phyloP scores from a whole-genome alignment of 768 basidiomycete species.

The Panaeolus papilionaceus region DNA sequence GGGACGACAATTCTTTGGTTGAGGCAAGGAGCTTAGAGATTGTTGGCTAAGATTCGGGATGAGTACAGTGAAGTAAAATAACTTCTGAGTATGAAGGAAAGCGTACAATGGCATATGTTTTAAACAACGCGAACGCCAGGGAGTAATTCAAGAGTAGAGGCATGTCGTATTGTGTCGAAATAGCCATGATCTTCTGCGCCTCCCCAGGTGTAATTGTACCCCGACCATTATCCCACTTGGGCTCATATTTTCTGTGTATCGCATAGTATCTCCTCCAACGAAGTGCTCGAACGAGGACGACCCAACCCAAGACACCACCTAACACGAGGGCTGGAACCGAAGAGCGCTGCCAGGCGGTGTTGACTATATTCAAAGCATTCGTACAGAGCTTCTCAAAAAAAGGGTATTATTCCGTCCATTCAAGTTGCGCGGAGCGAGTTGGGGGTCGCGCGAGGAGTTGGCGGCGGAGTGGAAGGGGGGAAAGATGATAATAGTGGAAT shows the following conservation, averaged over 20 bases:
- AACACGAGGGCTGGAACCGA: constrained; percentile 16
- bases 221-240: constrained; percentile 36
- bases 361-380: neutral
- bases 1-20: constrained; percentile 47
- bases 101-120: constrained; percentile 56
- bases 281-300: constrained; percentile 41
- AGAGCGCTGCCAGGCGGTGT: constrained; percentile 12
- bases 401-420: neutral
- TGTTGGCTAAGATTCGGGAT: constrained; percentile 40
- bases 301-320: constrained; percentile 23
- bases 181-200: constrained; percentile 48
- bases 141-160: constrained; percentile 47
- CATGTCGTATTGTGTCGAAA: constrained; percentile 49
- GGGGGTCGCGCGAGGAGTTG: neutral
- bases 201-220: constrained; percentile 49
- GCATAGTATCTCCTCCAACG: constrained; percentile 51
- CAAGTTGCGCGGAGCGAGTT: neutral
- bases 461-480: neutral
- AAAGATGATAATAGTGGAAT: neutral
- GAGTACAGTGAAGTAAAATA: neutral
- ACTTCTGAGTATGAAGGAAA: neutral
- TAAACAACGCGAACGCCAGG: constrained; percentile 56
- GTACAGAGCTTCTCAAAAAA: neutral
- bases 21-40: constrained; percentile 49
- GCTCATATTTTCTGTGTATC: constrained; percentile 45